phyloP scores from a whole-genome alignment of 1,284 basidiomycete species.

The Irpex sp. region DNA sequence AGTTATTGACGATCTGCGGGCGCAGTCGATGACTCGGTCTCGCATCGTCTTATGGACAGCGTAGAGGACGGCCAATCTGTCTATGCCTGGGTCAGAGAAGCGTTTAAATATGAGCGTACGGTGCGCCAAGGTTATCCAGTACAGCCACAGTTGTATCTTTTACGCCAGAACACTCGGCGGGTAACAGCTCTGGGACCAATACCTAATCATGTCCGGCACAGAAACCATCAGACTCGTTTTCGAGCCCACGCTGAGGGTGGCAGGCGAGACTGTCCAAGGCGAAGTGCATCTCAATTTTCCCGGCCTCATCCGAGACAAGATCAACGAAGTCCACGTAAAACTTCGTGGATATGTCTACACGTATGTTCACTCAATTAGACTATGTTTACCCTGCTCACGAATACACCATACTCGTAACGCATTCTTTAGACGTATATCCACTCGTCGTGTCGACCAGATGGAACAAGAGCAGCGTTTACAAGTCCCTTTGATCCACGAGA shows the following conservation, averaged over 20 bases:
- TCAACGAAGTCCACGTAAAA: slow-evolving; percentile 19
- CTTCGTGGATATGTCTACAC: slow-evolving; percentile 17
- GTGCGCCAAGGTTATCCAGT: neutral
- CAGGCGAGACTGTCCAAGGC: slow-evolving; percentile 1
- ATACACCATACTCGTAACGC: neutral
- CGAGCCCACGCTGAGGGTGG: neutral
- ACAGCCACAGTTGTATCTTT: neutral
- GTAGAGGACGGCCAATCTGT: neutral
- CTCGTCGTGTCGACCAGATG: neutral
- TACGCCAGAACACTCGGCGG: neutral
- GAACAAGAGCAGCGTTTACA: neutral
- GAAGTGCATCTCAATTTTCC: slow-evolving; percentile 15
- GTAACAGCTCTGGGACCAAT: no score
- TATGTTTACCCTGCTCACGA: neutral
- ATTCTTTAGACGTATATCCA: neutral
- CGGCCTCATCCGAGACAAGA: slow-evolving; percentile 13
- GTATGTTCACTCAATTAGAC: slow-evolving; percentile 10
- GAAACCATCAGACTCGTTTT: neutral
- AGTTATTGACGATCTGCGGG: neutral
- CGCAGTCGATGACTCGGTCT: neutral
- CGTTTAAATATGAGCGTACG: neutral
- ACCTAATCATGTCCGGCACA: neutral
- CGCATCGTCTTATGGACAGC: neutral
- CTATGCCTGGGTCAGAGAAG: neutral
- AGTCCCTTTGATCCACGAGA: slow-evolving; percentile 3